These are phyloP conservation scores for Curvularia lunata DNA, from an alignment of 2,329 filamentous ascomycete species.

Conservation along the genomic window DNA sequence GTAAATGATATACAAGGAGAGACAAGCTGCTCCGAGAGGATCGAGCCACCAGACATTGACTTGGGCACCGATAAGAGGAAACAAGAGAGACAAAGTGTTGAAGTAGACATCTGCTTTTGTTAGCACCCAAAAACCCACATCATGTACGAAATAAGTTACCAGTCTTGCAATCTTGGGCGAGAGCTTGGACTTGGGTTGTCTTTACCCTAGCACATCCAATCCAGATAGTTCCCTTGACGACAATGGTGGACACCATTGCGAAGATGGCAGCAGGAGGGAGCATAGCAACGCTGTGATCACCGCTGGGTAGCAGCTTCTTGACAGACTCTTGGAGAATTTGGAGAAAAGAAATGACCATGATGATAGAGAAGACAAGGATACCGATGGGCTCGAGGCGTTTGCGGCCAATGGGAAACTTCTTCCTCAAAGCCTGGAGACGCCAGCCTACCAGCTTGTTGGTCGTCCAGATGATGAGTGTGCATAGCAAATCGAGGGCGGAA, in stretches of 20 bases:
- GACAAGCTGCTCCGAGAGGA: conserved; percentile 64
- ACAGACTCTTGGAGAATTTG: conserved; percentile 68
- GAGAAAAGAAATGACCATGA: conserved; percentile 67
- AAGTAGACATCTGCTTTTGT: conserved; percentile 65
- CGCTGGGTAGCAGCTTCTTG: conserved; percentile 60
- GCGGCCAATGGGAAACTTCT: conserved; percentile 62
- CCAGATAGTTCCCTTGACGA: conserved; percentile 67
- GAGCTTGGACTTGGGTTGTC: conserved; percentile 68
- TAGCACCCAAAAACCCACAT: background rate
- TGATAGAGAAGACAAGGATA: conserved; percentile 67
- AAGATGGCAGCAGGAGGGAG: conserved; percentile 62
- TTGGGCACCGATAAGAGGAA: conserved; percentile 66
- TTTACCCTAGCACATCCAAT: conserved; percentile 65
- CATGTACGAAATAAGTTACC: background rate
- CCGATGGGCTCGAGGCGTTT: conserved; percentile 65
- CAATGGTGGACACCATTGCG: conserved; percentile 63
- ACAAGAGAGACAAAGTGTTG: conserved; percentile 67
- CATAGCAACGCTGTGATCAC: conserved; percentile 56
- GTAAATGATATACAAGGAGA: conserved; percentile 72
- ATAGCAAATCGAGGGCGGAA: conserved; percentile 66
- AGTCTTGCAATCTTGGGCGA: conserved; percentile 67
- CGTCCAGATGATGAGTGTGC: conserved; percentile 66
- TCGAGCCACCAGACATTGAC: conserved; percentile 72
- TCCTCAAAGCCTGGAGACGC: conserved; percentile 58
- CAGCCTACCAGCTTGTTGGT: conserved; percentile 66